These are phyloP conservation scores for Murraya koenigii DNA, from an alignment of 345 rosid genomes.

Conservation along the genomic window DNA sequence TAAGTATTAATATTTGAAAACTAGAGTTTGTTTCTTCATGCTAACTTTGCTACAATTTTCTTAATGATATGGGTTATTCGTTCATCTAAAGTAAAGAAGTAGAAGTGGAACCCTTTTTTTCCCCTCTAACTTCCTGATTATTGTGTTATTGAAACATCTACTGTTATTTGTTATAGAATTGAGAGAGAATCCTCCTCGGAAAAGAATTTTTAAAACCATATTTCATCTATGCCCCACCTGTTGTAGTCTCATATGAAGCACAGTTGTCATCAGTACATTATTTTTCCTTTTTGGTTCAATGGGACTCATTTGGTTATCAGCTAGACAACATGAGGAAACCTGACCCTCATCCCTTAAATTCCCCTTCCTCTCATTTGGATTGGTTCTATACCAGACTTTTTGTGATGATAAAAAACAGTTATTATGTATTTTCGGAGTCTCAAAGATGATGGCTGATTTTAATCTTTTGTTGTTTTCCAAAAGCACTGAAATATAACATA, in stretches of 20 bases:
- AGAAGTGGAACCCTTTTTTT: background rate
- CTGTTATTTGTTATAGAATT: background rate
- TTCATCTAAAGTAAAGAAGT: background rate
- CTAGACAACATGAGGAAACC: background rate
- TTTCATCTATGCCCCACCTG: background rate
- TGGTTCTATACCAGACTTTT: background rate
- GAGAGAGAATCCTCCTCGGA: background rate
- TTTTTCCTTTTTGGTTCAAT: background rate
- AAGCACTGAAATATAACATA: background rate
- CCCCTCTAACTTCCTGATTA: background rate
- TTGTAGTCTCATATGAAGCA: background rate
- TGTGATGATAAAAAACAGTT: background rate
- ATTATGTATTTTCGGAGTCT: background rate
- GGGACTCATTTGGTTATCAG: background rate
- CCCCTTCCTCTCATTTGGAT: background rate
- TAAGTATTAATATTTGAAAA: slow-evolving; percentile 29
- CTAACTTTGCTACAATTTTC: background rate
- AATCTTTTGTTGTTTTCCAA: background rate
- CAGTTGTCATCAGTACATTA: background rate
- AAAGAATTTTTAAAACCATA: background rate
- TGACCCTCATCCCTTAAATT: background rate
- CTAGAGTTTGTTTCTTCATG: background rate
- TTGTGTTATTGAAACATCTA: background rate
- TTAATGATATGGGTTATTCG: background rate
- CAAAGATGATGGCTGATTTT: background rate